These are phyloP conservation scores for Trichophaea hybrida DNA, from an alignment of 2,329 filamentous ascomycete genomes.

Conservation along the genomic window DNA sequence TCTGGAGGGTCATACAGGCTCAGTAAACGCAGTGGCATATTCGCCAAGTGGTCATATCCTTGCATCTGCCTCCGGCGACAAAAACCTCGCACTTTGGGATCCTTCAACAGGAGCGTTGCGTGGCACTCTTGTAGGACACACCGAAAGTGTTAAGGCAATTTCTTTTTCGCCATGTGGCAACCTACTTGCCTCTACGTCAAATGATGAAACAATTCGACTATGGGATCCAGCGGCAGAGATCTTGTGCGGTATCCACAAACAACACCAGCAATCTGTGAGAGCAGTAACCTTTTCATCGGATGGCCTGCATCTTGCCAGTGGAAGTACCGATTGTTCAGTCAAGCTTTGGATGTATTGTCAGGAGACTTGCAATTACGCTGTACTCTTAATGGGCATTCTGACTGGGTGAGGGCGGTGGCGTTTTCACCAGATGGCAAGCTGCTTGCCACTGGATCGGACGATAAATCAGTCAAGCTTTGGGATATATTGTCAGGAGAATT, in stretches of 20 bases:
- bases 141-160: slow-evolving; percentile 83
- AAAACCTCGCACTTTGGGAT: slow-evolving; percentile 88
- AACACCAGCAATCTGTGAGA: too few species aligned
- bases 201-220: slow-evolving; percentile 29
- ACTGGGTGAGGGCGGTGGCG: slow-evolving; percentile 66
- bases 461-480: slow-evolving; percentile 21
- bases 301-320: slow-evolving; percentile 49
- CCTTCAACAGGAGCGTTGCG: slow-evolving; percentile 69
- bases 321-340: slow-evolving; percentile 16
- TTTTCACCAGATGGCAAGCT: slow-evolving; percentile 92
- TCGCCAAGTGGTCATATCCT: slow-evolving; percentile 81
- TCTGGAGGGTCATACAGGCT: slow-evolving; percentile 70
- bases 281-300: slow-evolving; percentile 66
- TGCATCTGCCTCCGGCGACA: slow-evolving; percentile 80
- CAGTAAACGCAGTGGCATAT: slow-evolving; percentile 59
- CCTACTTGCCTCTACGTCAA: slow-evolving; percentile 62
- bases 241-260: too few species aligned
- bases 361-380: slow-evolving; percentile 52
- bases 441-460: slow-evolving; percentile 38
- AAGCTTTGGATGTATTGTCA: slow-evolving; percentile 52
- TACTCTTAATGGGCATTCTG: slow-evolving; percentile 78
- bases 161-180: slow-evolving; percentile 90
- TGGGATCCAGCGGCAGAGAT: background rate
- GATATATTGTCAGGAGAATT: background rate
- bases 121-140: slow-evolving; percentile 72